Evolutionary conservation across 345 rosid species (phyloP), one percentile per base, ranked within the genome.

Genomic region (Lenwebbia sp.): DNA sequence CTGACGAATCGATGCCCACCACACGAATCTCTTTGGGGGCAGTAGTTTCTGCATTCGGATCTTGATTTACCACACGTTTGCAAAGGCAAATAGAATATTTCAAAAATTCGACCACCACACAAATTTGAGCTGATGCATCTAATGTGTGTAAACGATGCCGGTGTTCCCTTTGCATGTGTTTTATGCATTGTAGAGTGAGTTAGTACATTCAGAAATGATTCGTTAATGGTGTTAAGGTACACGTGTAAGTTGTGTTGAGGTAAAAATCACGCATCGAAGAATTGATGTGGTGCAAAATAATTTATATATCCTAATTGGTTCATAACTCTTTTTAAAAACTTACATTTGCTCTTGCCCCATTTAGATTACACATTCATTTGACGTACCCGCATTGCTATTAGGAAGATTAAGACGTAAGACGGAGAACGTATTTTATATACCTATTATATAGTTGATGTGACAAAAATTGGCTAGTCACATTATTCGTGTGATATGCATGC

Each of bases 271-370:
- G 2, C 6, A 58, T 58, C 3, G 6, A 57, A 57, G 6, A n/a
- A 58, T n/a, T 26, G 15, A 0, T 58, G 7, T 13, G 8, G 3
- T 58, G 14, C 2, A 3, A 4, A 12, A 58, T 0, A 58, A 0
- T 26, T 58, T 5, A n/a, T 58, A 26, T n/a, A 53, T 25, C 6
- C 0, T 58, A 5, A 58, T 58, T n/a, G 4, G 1, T 17, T n/a
- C 4, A 12, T 26, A 26, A 58, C 3, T 26, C 3, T 5, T 58
- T 58, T 12, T 5, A 2, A n/a, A 58, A 58, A 5, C 14, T 58
- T 58, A 58, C 33, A n/a, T n/a, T 58, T n/a, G 17, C 70, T 3
- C n/a, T 14, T 8, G 14, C 3, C 70, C 33, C 33, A n/a, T 58
- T 58, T 5, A 12, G n/a, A 58, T 58, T n/a, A 12, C 33, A n/a